A percentile compares a stretch with the other conserved stretches of the same genome.
Evolutionary conservation across 1,284 basidiomycete genomes (phyloP).

Genomic region (Microstroma glucosiphilum): DNA sequence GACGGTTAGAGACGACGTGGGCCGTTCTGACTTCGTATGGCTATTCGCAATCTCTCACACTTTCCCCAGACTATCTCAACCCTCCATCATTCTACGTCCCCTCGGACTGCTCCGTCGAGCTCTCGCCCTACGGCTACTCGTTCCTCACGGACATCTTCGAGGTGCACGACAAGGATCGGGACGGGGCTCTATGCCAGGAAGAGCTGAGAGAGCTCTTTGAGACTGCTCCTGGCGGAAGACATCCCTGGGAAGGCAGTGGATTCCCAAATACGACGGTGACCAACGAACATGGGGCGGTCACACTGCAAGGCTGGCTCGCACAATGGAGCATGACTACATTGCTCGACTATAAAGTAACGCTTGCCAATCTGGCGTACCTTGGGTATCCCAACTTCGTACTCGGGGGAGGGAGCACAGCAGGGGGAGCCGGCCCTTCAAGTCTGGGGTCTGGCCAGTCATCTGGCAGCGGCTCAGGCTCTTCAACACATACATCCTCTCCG

Average conservation of each 20-base stretch:
- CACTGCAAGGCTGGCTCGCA: constrained; percentile 92
- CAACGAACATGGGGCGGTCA: constrained; percentile 81
- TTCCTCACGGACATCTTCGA: constrained; percentile 98
- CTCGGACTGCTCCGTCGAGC: constrained; percentile 85
- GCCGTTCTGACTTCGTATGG: constrained; percentile 90
- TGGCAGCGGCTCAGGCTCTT: background rate
- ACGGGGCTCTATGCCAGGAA: constrained; percentile 78
- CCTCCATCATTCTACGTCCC: constrained; percentile 76
- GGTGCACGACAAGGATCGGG: constrained; percentile 92
- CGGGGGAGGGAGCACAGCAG: background rate
- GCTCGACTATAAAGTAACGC: constrained; percentile 79
- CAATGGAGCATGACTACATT: constrained; percentile 99
- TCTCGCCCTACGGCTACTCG: constrained; percentile 85
- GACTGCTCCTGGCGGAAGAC: constrained; percentile 67
- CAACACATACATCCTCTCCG: constrained; percentile 9
- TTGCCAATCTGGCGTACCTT: constrained; percentile 92
- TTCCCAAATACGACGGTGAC: constrained; percentile 66
- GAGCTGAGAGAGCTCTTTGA: constrained; percentile 85
- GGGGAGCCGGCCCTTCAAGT: constrained; percentile 2
- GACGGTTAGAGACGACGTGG: constrained; percentile 95
- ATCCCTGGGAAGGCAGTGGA: constrained; percentile 41
- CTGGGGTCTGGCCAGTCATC: background rate
- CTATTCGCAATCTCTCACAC: constrained; percentile 80
- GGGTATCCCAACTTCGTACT: constrained; percentile 61
- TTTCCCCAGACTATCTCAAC: constrained; percentile 47